Base-by-base conservation (phyloP, 2,329 filamentous ascomycete species). In the Ceratocystis diversiconidia region DNA sequence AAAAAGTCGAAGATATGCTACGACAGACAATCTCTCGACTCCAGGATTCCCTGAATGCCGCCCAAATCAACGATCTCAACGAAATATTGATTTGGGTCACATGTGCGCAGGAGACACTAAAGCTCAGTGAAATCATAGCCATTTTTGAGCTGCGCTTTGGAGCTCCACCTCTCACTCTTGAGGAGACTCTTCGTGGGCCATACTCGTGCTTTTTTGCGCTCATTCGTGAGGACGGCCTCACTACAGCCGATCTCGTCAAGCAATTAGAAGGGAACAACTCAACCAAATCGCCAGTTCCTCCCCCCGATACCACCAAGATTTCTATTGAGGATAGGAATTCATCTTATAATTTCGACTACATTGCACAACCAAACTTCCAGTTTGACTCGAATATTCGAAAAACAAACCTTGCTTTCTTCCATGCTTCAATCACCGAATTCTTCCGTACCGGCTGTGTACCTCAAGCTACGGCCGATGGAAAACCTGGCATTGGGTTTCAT, bases 141-240 rank as follows among this genome's bases (percentile, higher is more conserved):
- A 73, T 76, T 0, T 71, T 80, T 22, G 73, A 75, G n/a, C 71
- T 80, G 57, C 73, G 73, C 43, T 77, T 78, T 64, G 73, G 74
- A 0, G 76, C 79, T 57, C 74, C 72, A 5, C 76, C 73, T 1
- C 74, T 73, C 70, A 74, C 74, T 15, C 72, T 78, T 0, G 76
- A 78, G 61, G 76, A 78, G n/a, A 73, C 74, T 0, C 69, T 80
- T 0, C 73, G 78, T 1, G 76, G 74, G 0, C 76, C 78, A 59
- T 80, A 76, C 57, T 75, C 76, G 0, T 78, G 76, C 62, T 79
- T 80, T 60, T 80, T 80, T 50, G 75, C 74, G 5, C 72, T 80
- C 0, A 73, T 76, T 61, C 72, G 78, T 0, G 76, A 79, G 43
- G 78, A 79, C 59, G 77, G 76, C 0, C 68, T 76, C 8, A 76